Conservation (phyloP, 2,329 filamentous ascomycete species). For the Acrocalymma vagum region DNA sequence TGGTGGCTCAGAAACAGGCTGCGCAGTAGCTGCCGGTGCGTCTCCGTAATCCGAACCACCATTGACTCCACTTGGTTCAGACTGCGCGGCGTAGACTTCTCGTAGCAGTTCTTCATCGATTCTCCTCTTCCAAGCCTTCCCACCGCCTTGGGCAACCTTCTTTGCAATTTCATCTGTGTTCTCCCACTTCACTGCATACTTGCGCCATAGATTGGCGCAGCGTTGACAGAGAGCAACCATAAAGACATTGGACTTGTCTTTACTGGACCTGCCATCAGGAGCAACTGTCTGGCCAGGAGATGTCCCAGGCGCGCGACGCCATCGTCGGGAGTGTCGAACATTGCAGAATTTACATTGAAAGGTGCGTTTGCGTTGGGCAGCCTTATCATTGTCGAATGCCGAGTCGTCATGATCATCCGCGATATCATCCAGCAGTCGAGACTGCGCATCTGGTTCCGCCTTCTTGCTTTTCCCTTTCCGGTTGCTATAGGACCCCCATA, state of each 20-base stretch:
- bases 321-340: conserved; percentile 82
- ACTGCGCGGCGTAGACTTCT: conserved; percentile 59
- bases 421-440: conserved; percentile 88
- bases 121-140: conserved; percentile 84
- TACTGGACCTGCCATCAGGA: conserved; percentile 75
- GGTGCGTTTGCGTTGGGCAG: conserved; percentile 76
- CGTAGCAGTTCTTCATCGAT: conserved; percentile 93
- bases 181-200: conserved; percentile 96
- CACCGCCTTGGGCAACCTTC: conserved; percentile 81
- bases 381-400: conserved; percentile 91
- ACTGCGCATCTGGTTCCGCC: conserved; percentile 61
- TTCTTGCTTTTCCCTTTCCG: conserved; percentile 91
- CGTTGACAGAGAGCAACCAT: conserved; percentile 87
- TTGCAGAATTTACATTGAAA: conserved; percentile 96
- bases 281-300: conserved; percentile 74
- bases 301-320: conserved; percentile 86
- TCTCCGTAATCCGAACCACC: conserved; percentile 38
- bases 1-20: conserved; percentile 55
- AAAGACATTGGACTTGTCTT: conserved; percentile 79
- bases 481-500: conserved; percentile 89
- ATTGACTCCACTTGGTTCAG: conserved; percentile 35
- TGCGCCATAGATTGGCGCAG: conserved; percentile 92
- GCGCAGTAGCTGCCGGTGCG: conserved; percentile 28
- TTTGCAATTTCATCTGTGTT: conserved; percentile 90
- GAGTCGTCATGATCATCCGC: conserved; percentile 94